A percentile compares a stretch with the other conserved stretches of the same genome.
These are phyloP conservation scores for Psophocarpus tetragonolobus DNA, from an alignment of 306 rosid species.

Conservation along the genomic window DNA sequence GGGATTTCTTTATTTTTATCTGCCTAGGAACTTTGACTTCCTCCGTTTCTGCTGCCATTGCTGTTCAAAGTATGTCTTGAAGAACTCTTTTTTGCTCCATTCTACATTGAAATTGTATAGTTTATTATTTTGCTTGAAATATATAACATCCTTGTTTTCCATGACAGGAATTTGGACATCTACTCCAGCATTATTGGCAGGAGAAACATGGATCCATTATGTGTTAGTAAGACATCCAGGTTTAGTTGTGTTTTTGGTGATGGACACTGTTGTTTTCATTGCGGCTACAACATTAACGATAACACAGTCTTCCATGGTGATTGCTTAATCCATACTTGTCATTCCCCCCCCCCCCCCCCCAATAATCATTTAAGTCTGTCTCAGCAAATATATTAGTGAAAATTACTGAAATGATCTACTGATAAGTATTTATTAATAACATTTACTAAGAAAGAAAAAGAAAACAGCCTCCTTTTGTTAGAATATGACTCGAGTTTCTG, in stretches of 20 bases:
- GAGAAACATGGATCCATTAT: conserved; percentile 69
- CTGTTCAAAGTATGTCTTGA: conserved; percentile 70
- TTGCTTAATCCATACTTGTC: conserved; percentile 31
- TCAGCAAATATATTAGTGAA: conserved; percentile 17
- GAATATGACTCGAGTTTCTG: background rate
- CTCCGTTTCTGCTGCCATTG: conserved; percentile 45
- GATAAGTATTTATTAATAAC: background rate
- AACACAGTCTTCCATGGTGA: conserved; percentile 81
- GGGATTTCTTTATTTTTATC: conserved; percentile 81
- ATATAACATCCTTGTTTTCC: conserved; percentile 37
- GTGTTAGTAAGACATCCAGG: conserved; percentile 65
- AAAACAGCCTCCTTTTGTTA: background rate
- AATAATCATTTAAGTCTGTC: background rate
- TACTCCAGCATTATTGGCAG: conserved; percentile 44
- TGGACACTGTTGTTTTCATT: conserved; percentile 52
- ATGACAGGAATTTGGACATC: conserved; percentile 72
- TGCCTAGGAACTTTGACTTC: conserved; percentile 72
- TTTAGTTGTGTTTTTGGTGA: conserved; percentile 56
- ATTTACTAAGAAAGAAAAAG: background rate
- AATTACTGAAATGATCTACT: background rate
- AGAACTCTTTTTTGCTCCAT: conserved; percentile 27
- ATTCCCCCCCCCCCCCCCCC: background rate
- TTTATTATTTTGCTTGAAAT: conserved; percentile 29
- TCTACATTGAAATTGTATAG: conserved; percentile 29
- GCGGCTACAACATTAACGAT: conserved; percentile 58